Evolutionary conservation across 1,284 basidiomycete genomes (phyloP).

Genomic region (Irpex sp.): DNA sequence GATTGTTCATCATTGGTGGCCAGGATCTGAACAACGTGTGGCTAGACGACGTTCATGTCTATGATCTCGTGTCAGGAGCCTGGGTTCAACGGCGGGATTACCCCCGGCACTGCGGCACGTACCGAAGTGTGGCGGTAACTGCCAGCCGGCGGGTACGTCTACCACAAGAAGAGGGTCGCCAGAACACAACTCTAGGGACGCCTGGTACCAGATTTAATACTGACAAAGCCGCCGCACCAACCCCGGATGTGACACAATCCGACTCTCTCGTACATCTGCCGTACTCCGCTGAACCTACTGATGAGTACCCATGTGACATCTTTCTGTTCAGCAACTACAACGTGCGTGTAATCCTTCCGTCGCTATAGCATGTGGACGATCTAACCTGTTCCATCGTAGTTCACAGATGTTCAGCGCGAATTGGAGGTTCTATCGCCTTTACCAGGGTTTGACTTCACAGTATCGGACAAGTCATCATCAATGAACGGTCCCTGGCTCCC

Average conservation of each 20-base stretch:
- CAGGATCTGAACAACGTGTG: slow-evolving; percentile 89
- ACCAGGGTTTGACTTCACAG: slow-evolving; percentile 66
- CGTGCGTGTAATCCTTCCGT: slow-evolving; percentile 40
- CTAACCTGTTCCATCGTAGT: slow-evolving; percentile 45
- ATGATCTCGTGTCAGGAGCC: slow-evolving; percentile 64
- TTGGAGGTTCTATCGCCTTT: slow-evolving; percentile 83
- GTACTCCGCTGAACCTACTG: slow-evolving; percentile 67
- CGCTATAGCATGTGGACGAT: not conserved
- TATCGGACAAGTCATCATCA: slow-evolving; percentile 70
- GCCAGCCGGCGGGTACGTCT: slow-evolving; percentile 63
- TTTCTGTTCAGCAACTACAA: slow-evolving; percentile 88
- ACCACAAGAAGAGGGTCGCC: slow-evolving; percentile 58
- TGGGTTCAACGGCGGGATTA: slow-evolving; percentile 84
- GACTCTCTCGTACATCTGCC: slow-evolving; percentile 68
- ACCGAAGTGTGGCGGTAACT: slow-evolving; percentile 84
- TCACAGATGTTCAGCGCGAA: slow-evolving; percentile 92
- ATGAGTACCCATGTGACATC: slow-evolving; percentile 75
- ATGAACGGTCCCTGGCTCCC: slow-evolving; percentile 79
- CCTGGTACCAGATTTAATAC: slow-evolving; percentile 56
- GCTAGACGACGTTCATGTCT: slow-evolving; percentile 90
- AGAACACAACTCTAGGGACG: slow-evolving; percentile 43
- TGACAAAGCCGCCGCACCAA: slow-evolving; percentile 35
- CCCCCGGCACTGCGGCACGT: slow-evolving; percentile 88
- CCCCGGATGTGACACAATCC: slow-evolving; percentile 45
- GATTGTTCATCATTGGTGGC: slow-evolving; percentile 91